Evolutionary conservation across 805 yeast species (phyloP), one percentile per base, ranked within the genome.

Genomic region (Candida alai): DNA sequence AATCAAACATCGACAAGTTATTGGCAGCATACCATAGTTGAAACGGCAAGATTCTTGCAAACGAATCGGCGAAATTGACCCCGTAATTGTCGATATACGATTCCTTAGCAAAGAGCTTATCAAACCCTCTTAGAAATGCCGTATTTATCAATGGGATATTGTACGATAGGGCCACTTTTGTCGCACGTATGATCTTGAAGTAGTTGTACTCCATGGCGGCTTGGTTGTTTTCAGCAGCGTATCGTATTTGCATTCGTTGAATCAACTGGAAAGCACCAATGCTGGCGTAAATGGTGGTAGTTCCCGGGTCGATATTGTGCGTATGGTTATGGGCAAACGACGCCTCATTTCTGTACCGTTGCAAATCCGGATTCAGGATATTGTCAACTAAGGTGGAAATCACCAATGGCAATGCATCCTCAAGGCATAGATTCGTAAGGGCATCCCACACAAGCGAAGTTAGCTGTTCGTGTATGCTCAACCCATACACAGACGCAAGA

Each of bases 401-500:
- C 9, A 54, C 25, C 0, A 48, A 29, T 10, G 56, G 54, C 6
- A 63, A 64, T 5, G 68, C 48, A 19, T 64, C 67, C 12, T 68
- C 65, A 10, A 45, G 37, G 10, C 60, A 49, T 15, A 80, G 46
- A 24, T 59, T 59, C 11, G 48, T 45, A 6, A 75, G 52, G 3
- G 69, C 53, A 4, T 60, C 59, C 59, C 70, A 65, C 1, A 68
- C 54, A 5, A 55, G 25, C 4, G 54, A 60, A 6, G 50, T 48
- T 22, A 70, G 56, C 4, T 56, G 48, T 6, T 62, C 54, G 12
- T 66, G 36, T 8, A 41, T 21, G 17, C 32, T 62, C 19, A 64
- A 43, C 1, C 62, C 52, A 19, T 63, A 51, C 1, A 70, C 55
- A 2, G 72, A 72, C 40, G 80, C 69, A 6, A 78, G 45, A 10